Evolutionary conservation across 1,284 basidiomycete genomes (phyloP).

Genomic region (Testicularia cyperi): DNA sequence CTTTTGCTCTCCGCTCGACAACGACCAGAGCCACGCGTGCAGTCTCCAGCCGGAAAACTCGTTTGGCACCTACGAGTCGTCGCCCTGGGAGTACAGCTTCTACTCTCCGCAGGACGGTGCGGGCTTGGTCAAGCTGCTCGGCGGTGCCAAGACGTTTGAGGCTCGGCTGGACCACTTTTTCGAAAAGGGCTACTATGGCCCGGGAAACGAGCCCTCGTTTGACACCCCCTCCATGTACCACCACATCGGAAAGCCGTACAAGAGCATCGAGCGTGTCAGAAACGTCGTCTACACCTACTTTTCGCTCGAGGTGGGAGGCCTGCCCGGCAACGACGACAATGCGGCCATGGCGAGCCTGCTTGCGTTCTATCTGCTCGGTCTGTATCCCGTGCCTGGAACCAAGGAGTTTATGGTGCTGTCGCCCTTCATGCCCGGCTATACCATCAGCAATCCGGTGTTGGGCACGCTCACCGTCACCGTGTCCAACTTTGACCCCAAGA

Average conservation of each 20-base stretch:
- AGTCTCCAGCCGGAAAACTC: conserved; percentile 43
- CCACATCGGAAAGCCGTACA: conserved; percentile 26
- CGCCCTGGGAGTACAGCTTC: conserved; percentile 48
- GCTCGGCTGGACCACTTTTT: conserved; percentile 49
- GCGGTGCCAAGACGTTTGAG: conserved; percentile 33
- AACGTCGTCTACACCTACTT: conserved; percentile 42
- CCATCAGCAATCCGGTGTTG: conserved; percentile 41
- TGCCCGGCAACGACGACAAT: conserved; percentile 65
- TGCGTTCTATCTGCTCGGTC: conserved; percentile 66
- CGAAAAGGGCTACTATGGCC: conserved; percentile 33
- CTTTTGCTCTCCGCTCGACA: conserved; percentile 44
- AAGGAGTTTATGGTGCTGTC: conserved; percentile 47
- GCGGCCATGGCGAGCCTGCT: conserved; percentile 73
- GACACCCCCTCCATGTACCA: conserved; percentile 45
- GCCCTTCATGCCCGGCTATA: conserved; percentile 45
- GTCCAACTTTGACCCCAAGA: conserved; percentile 28
- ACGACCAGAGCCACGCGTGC: conserved; percentile 28
- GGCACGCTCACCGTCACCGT: conserved; percentile 38
- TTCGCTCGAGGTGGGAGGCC: conserved; percentile 20
- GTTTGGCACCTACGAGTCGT: conserved; percentile 45
- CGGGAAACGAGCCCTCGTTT: conserved; percentile 53
- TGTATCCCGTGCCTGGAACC: conserved; percentile 66
- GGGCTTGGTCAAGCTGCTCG: conserved; percentile 45
- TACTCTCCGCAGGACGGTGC: conserved; percentile 47
- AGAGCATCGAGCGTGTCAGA: conserved; percentile 30